Evolutionary conservation across 306 rosid genomes (phyloP), one percentile per base, ranked within the genome.

Genomic region (Acmispon strigosus): DNA sequence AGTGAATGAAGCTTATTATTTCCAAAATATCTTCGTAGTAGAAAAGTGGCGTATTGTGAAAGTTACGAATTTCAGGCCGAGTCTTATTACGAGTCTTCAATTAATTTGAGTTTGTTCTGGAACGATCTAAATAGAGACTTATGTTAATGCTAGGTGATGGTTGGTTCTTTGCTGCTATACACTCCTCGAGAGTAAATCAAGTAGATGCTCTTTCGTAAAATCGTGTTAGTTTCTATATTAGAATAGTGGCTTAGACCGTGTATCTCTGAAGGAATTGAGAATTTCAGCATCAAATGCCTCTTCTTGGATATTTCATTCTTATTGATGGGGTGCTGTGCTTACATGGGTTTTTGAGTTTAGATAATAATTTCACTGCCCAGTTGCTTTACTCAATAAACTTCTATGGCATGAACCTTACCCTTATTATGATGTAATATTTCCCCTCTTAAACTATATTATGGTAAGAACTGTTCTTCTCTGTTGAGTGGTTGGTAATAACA

Each of bases 61-160:
- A 62, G 1, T 4, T 32, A 34, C 44, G 18, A 45, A 9, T 52
- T 55, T 50, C 64, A 43, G 16, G 18, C 14, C 36, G 52, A 34
- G 39, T 42, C 42, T 17, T 63, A 13, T 48, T 62, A 50, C 62
- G 29, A 3, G 41, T 39, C 15, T 24, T 44, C 12, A 29, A 15
- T 76, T 37, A 52, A 68, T 14, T 20, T n/a, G 29, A 69, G 56
- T 73, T 62, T 59, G 51, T 56, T 43, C 47, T 68, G n/a, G 52
- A 44, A 42, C 60, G n/a, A 62, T 52, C 37, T 37, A 17, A 24
- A 52, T 63, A 49, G 34, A 34, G 44, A 32, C 44, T 32, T 6
- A 14, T 52, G 36, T 53, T 63, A 41, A 52, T 61, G 49, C 15
- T n/a, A 6, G 36, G 44, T 65, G 42, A 62, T 77, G 32, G 12